Base-by-base conservation (phyloP, 129 eudicot species). In the Tanacetum coccineum region DNA sequence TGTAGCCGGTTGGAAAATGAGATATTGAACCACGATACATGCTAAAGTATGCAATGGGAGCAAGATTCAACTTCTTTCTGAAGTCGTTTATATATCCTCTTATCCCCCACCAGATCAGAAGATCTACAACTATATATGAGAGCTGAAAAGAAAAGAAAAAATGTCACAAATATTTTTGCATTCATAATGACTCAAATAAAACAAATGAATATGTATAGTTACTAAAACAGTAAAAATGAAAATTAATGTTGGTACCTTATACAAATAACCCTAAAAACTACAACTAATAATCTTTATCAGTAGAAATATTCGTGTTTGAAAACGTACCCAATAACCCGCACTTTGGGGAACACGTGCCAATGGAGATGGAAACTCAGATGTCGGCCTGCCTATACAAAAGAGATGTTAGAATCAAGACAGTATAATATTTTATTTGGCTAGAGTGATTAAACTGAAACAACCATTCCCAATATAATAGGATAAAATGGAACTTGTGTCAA, bases 71-170 rank as follows among this genome's bases (percentile, higher is more conserved):
- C 81, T 87, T 89, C 68, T 72, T 87, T 69, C 99, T 79, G 80
- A 89, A 82, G 71, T 89, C 90, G 30, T 94, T 89, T 14, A 94
- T 94, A 71, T 82, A 78, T 70, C 94, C 89, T 82, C 99, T 79
- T 76, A 89, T 84, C 51, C 90, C 87, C 99, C 99, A 94, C 99
- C 99, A 94, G 49, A 94, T 71, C 66, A 94, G 71, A 75, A 89
- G 82, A 74, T 94, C 99, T 61, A 94, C 97, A 64, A 94, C 81
- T 72, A 94, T 88, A 69, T 92, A 92, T 7, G 98, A 88, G 20
- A 92, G 82, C 98, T 92, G 89, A 11, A 60, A 17, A 55, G 77
- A 64, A 61, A n/a, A n/a, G n/a, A n/a, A n/a, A 68, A 4, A 61
- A 39, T 8, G 3, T 53, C 20, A 64, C 1, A 5, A 14, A 36